phyloP scores from a whole-genome alignment of 164 flowering plant species.

The Chloranthus sessilifolius region DNA sequence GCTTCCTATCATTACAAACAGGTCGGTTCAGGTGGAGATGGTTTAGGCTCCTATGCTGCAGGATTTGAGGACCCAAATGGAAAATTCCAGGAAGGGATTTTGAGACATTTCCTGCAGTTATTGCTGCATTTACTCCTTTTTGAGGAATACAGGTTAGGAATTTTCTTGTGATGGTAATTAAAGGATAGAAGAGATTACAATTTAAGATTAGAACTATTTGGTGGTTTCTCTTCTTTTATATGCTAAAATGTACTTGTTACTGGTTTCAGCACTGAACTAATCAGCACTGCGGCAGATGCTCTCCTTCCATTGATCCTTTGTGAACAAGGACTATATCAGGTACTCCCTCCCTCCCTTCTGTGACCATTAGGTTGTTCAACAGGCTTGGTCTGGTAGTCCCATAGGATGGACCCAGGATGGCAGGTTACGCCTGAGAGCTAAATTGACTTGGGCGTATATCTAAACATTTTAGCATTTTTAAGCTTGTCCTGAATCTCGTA shows the following conservation, averaged over 20 bases:
- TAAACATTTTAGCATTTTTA: background rate
- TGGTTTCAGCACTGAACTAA: slow-evolving; percentile 60
- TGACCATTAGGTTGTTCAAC: background rate
- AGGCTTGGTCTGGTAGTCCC: background rate
- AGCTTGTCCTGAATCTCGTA: background rate
- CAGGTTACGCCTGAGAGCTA: background rate
- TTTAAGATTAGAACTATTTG: background rate
- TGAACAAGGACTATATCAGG: slow-evolving; percentile 82
- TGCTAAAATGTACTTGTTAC: slow-evolving; percentile 11
- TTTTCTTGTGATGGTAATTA: background rate
- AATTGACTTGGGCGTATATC: background rate
- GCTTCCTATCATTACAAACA: slow-evolving; percentile 86
- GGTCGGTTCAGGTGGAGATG: slow-evolving; percentile 46
- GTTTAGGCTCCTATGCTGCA: slow-evolving; percentile 64
- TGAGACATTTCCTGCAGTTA: slow-evolving; percentile 59
- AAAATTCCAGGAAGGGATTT: slow-evolving; percentile 52
- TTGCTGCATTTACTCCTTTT: slow-evolving; percentile 79
- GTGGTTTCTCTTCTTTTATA: background rate
- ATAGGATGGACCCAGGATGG: background rate
- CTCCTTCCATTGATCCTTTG: slow-evolving; percentile 85
- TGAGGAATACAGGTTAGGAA: slow-evolving; percentile 76
- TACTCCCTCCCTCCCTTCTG: slow-evolving; percentile 12
- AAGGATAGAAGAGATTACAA: slow-evolving; percentile 1
- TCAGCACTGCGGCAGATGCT: slow-evolving; percentile 86
- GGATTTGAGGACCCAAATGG: slow-evolving; percentile 41